Evolutionary conservation across 805 yeast species (phyloP).

Genomic region (Tetrapisispora pingtungensis): DNA sequence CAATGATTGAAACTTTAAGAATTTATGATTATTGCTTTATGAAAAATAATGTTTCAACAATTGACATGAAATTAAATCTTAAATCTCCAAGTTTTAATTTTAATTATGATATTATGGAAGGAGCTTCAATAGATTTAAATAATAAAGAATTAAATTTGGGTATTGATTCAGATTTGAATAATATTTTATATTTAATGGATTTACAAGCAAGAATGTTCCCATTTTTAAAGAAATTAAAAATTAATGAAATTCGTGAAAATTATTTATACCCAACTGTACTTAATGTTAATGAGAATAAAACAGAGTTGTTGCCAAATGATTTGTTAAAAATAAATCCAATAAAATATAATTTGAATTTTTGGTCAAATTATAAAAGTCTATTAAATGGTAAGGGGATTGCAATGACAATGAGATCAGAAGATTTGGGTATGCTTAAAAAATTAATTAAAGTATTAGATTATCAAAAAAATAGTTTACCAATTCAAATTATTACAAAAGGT

Average conservation of each 20-base stretch:
- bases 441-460: constrained; percentile 17
- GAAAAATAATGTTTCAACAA: neutral
- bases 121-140: neutral
- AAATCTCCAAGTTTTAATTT: constrained; percentile 1
- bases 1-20: constrained; percentile 22
- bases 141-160: neutral
- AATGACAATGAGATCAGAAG: constrained; percentile 16
- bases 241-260: constrained; percentile 2
- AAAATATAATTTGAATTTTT: constrained; percentile 16
- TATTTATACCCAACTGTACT: constrained; percentile 18
- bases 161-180: neutral
- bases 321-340: neutral
- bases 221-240: constrained; percentile 8
- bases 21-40: constrained; percentile 24
- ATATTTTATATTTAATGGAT: constrained; percentile 6
- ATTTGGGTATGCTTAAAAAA: constrained; percentile 12
- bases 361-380: constrained; percentile 17
- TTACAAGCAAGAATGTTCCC: constrained; percentile 22
- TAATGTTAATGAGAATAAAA: constrained; percentile 6
- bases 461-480: constrained; percentile 18
- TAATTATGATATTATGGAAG: neutral
- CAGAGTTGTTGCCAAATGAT: constrained; percentile 4
- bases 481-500: constrained; percentile 21
- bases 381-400: constrained; percentile 25
- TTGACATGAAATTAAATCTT: constrained; percentile 6